Evolutionary conservation across 129 eudicot species (phyloP), one percentile per base, ranked within the genome.

Genomic region (Flaveria ramosissima): DNA sequence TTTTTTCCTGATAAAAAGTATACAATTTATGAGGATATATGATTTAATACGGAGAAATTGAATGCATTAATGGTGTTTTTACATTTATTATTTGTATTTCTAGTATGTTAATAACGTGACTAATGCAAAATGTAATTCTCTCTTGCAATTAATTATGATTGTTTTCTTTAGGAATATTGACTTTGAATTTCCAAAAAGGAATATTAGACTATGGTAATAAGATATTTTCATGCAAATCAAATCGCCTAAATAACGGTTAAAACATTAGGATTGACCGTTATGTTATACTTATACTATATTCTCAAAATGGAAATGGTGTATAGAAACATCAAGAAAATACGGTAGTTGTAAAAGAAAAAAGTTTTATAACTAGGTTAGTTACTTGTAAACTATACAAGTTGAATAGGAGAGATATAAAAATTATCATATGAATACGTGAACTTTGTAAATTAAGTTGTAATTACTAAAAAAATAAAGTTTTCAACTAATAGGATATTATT

Each of bases 201-300:
- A 30, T 30, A 62, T 62, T 12, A 62, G 68, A 62, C 30, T 63
- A 14, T 63, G 69, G 69, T 63, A 63, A 63, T 63, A 30, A 10
- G 12, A 15, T 1, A 30, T 62, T 56, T 56, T 56, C 8, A 30
- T 32, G 21, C 12, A 30, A 63, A 63, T 30, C 68, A 62, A 15
- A 63, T 63, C 12, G 7, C 17, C 9, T 15, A 61, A 24, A 12
- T 61, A 61, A 61, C 68, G 41, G 17, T 24, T 6, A 61, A 26
- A 17, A 36, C 17, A 27, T 26, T 24, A 26, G 17, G 10, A 53
- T 17, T n/a, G 60, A 53, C n/a, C 23, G 60, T 14, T 50, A 4
- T 50, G 56, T 1, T 23, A 21, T 21, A 21, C 11, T 23, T 19
- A 8, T 20, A 7, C 21, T 2, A 21, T 57, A 0, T 57, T 59